A percentile compares a stretch with the other conserved stretches of the same genome.
phyloP scores from a whole-genome alignment of 495 filamentous ascomycete species.

The Penicillium herquei region DNA sequence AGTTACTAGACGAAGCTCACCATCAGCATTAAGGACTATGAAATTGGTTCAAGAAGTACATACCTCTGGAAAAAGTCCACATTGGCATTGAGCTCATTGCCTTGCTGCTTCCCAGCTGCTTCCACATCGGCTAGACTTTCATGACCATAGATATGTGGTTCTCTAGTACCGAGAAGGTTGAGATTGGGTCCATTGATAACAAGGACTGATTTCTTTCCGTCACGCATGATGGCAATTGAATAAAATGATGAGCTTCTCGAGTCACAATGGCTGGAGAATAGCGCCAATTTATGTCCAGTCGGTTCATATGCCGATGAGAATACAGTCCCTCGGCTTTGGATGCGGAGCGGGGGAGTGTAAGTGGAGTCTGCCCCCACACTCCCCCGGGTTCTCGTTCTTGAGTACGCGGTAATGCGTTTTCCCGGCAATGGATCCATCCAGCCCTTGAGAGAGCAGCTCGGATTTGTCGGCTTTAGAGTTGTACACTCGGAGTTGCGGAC shows the following conservation, averaged over 20 bases:
- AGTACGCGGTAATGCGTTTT: background rate
- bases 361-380: background rate
- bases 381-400: background rate
- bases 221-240: background rate
- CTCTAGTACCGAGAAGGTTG: constrained; percentile 63
- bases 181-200: constrained; percentile 69
- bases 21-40: constrained; percentile 36
- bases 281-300: background rate
- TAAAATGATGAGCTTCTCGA: background rate
- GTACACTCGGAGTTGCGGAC: background rate
- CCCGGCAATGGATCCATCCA: background rate
- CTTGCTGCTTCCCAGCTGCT: constrained; percentile 30
- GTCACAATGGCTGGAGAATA: background rate
- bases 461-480: background rate
- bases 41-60: constrained; percentile 19
- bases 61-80: constrained; percentile 4
- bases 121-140: constrained; percentile 56
- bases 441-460: background rate
- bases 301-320: background rate
- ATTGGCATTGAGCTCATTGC: constrained; percentile 16
- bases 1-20: constrained; percentile 26
- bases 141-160: constrained; percentile 58
- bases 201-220: constrained; percentile 43
- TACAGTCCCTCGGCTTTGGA: background rate
- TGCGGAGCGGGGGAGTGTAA: background rate